Percentiles rank a stretch among this genome's conserved stretches.
Conservation (phyloP, 768 basidiomycete species). For the Hypsizygus marmoreus region DNA sequence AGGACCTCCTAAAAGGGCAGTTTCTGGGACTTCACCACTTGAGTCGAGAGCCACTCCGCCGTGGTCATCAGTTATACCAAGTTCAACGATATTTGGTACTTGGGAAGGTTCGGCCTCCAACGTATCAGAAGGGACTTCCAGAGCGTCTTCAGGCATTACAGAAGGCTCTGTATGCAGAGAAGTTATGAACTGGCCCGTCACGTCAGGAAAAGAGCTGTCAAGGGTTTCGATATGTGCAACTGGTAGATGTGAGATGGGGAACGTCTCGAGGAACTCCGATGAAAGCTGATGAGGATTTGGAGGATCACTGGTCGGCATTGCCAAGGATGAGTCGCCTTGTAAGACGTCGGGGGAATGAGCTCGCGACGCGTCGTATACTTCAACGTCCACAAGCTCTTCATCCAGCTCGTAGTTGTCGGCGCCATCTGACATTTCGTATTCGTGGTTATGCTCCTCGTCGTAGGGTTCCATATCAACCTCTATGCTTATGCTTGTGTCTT, state of each 20-base stretch:
- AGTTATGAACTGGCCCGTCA: too few species aligned
- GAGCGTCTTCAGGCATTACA: too few species aligned
- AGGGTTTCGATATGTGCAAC: constrained; percentile 1
- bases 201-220: neutral
- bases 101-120: too few species aligned
- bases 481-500: constrained; percentile 39
- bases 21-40: too few species aligned
- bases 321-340: constrained; percentile 10
- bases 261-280: constrained; percentile 6
- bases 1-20: too few species aligned
- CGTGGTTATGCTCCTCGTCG: constrained; percentile 42
- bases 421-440: constrained; percentile 61
- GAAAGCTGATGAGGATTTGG: neutral
- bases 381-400: constrained; percentile 45
- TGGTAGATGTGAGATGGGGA: neutral
- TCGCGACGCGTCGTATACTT: constrained; percentile 46
- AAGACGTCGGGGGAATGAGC: constrained; percentile 24
- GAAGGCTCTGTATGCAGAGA: too few species aligned
- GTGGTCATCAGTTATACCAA: too few species aligned
- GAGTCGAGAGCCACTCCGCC: too few species aligned
- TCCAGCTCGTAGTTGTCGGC: constrained; percentile 27
- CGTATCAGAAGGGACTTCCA: too few species aligned
- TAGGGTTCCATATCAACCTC: constrained; percentile 72
- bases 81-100: too few species aligned
- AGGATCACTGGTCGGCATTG: constrained; percentile 4